Percentiles rank a stretch among this genome's conserved stretches.
phyloP scores from a whole-genome alignment of 2,329 filamentous ascomycete species.

The Fusarium sp. region DNA sequence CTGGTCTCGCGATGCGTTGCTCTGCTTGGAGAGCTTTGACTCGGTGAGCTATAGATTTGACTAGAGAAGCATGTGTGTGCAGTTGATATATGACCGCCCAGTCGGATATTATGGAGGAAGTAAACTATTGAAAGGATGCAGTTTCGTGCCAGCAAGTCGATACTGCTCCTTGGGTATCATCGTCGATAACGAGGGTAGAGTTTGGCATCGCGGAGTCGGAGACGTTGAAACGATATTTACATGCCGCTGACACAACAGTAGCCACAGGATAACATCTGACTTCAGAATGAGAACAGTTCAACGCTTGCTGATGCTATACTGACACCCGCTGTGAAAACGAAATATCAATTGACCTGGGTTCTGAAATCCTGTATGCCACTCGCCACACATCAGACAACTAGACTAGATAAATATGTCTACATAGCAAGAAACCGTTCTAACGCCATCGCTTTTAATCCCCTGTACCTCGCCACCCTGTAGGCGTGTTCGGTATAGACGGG shows the following conservation, averaged over 20 bases:
- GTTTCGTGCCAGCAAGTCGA: not conserved
- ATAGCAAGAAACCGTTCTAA: slow-evolving; percentile 41
- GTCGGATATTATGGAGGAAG: not conserved
- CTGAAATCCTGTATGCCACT: slow-evolving; percentile 9
- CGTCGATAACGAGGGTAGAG: not conserved
- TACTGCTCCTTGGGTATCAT: not conserved
- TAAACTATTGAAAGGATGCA: not conserved
- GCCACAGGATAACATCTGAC: not conserved
- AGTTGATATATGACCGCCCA: slow-evolving; percentile 2
- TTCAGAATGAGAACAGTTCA: not conserved
- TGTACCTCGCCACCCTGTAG: slow-evolving; percentile 19
- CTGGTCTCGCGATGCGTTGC: not conserved
- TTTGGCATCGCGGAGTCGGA: slow-evolving; percentile 1
- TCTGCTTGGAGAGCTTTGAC: slow-evolving; percentile 2
- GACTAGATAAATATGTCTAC: slow-evolving; percentile 23
- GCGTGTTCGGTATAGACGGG: slow-evolving; percentile 28
- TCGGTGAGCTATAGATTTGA: not conserved
- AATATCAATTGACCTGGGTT: slow-evolving; percentile 24
- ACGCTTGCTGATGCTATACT: not conserved
- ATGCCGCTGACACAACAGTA: not conserved
- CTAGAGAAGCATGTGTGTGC: not conserved
- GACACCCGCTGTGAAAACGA: not conserved
- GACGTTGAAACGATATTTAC: not conserved
- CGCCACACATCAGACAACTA: slow-evolving; percentile 9
- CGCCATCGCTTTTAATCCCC: slow-evolving; percentile 45